phyloP scores from a whole-genome alignment of 805 yeast species.

The Metschnikowia peoriensis region DNA sequence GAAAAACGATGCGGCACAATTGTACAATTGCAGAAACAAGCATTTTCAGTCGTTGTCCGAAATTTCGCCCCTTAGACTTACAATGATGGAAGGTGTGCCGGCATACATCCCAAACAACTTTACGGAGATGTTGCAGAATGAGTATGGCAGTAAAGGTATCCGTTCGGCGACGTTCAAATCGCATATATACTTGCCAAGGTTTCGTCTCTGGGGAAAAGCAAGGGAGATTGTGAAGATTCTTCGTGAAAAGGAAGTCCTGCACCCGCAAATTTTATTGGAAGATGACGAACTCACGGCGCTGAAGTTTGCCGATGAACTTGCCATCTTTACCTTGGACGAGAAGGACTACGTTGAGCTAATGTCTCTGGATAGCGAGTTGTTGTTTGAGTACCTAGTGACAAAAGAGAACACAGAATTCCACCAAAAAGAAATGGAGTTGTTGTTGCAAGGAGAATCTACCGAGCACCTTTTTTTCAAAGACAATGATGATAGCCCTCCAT shows the following conservation, averaged over 20 bases:
- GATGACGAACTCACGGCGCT: conserved; percentile 2
- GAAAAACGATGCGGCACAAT: conserved; percentile 24
- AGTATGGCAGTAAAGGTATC: conserved; percentile 36
- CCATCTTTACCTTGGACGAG: conserved; percentile 19
- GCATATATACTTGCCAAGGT: conserved; percentile 7
- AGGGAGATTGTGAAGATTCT: conserved; percentile 17
- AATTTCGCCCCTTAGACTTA: conserved; percentile 42
- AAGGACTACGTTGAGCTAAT: conserved; percentile 30
- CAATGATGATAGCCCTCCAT: conserved; percentile 3
- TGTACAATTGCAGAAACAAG: conserved; percentile 40
- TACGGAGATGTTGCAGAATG: conserved; percentile 41
- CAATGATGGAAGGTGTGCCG: conserved; percentile 48
- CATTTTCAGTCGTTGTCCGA: conserved; percentile 35
- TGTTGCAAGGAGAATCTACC: conserved; percentile 10
- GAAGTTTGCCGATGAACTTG: conserved; percentile 1
- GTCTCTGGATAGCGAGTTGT: conserved; percentile 20
- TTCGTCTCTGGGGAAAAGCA: conserved; percentile 16
- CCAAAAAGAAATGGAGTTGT: conserved; percentile 23
- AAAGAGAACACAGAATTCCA: conserved; percentile 27
- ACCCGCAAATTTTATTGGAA: conserved; percentile 19
- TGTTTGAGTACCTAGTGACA: conserved; percentile 26
- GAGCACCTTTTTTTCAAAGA: conserved; percentile 8
- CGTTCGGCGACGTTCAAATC: conserved; percentile 1
- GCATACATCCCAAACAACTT: conserved; percentile 54
- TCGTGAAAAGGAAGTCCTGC: conserved; percentile 20